Evolutionary conservation across 345 rosid species (phyloP), one percentile per base, ranked within the genome.

Genomic region (Pseudoturritis turrita): DNA sequence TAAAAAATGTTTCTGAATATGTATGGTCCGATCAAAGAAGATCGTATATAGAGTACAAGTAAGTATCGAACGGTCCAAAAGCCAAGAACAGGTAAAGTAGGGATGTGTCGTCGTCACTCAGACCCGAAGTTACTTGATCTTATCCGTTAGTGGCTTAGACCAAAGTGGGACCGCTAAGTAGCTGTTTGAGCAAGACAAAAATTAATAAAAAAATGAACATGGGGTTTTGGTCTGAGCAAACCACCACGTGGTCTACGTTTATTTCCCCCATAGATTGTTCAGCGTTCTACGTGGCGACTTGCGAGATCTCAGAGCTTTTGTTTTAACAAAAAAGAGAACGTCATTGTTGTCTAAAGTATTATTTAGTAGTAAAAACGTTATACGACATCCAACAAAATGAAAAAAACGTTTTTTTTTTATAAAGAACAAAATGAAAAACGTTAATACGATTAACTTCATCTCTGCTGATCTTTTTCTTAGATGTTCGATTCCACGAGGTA

Each of bases 141-240:
- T 69, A 76, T 76, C 79, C 74, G 65, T 62, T 68, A 69, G 70
- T 75, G 63, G 65, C 40, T 67, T 33, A 43, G 61, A 33, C 58
- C 58, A 21, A 53, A 36, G 66, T 69, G 60, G 79, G 70, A 21
- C 71, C 72, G 37, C 3, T 14, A 62, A 17, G 21, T 41, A 60
- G 74, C 79, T 75, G 79, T 75, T 68, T 29, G 51, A 67, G 18
- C 23, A 39, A 22, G n/a, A 2, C n/a, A n/a, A 11, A 53, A 49
- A 35, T 21, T 29, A n/a, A 41, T 40, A 25, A 13, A 31, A 46
- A 40, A 33, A 33, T 49, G 70, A 39, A 65, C 22, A 65, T 57
- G 12, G 58, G 57, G 21, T 46, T 57, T 57, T 58, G 53, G 53
- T 65, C 51, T 65, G 53, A 40, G 37, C 19, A 3, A 29, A 73